Conservation (phyloP, 2,329 filamentous ascomycete species). For the Calonectria pauciramosa region DNA sequence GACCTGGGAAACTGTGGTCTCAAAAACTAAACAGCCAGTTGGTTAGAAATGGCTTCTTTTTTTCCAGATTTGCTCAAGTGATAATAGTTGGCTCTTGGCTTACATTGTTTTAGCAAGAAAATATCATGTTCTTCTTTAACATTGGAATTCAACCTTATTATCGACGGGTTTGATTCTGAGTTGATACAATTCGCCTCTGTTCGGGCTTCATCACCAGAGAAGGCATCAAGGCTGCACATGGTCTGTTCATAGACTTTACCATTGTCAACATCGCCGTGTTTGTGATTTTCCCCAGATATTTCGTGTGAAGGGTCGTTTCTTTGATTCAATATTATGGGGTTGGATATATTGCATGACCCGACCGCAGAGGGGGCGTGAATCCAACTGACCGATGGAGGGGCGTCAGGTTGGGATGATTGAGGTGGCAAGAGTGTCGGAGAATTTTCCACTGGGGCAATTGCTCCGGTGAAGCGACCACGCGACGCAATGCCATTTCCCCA, state of each 20-base stretch:
- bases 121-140: background rate
- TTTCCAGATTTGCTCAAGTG: background rate
- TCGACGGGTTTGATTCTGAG: too few relatives aligned
- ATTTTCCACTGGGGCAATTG: slow-evolving; percentile 27
- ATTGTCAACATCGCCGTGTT: background rate
- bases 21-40: background rate
- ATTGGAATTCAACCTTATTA: background rate
- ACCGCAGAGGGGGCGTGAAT: background rate
- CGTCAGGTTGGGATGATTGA: background rate
- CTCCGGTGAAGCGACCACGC: slow-evolving; percentile 24
- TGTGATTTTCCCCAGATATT: background rate
- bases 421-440: slow-evolving; percentile 12
- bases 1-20: background rate
- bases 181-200: background rate
- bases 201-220: background rate
- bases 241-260: background rate
- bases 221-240: too few relatives aligned
- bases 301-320: background rate
- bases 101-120: background rate
- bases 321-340: background rate
- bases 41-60: background rate
- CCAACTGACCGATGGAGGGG: background rate
- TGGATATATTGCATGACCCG: background rate
- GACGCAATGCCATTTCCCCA: slow-evolving; percentile 37
- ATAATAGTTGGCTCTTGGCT: background rate